A percentile compares a stretch with the other conserved stretches of the same genome.
phyloP scores from a whole-genome alignment of 1,139 yeast species.

The Scheffersomyces quercinus region DNA sequence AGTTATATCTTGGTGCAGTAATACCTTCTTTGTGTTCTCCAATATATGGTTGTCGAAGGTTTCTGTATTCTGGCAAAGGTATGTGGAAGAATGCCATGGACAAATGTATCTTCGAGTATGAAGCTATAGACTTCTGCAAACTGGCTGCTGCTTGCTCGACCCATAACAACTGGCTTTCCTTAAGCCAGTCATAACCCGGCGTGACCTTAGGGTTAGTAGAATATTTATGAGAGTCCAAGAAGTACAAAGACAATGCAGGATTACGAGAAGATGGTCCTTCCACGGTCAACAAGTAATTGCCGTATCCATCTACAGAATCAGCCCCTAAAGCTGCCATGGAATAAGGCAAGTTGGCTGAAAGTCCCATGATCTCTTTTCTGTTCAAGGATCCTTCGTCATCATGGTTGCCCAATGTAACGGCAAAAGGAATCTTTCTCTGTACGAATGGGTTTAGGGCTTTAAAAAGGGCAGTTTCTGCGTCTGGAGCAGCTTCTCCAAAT shows the following conservation, averaged over 20 bases:
- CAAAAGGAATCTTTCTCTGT: slow-evolving; percentile 69
- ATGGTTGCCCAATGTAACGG: slow-evolving; percentile 79
- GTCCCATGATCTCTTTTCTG: slow-evolving; percentile 60
- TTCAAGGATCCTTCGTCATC: slow-evolving; percentile 76
- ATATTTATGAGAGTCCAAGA: slow-evolving; percentile 80
- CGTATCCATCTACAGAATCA: slow-evolving; percentile 67
- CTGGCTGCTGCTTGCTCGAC: slow-evolving; percentile 43
- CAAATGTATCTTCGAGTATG: slow-evolving; percentile 46
- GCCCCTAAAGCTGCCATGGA: slow-evolving; percentile 67
- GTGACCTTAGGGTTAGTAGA: slow-evolving; percentile 61
- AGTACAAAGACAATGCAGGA: slow-evolving; percentile 62
- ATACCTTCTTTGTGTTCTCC: slow-evolving; percentile 72
- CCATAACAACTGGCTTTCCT: slow-evolving; percentile 68
- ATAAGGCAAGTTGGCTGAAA: slow-evolving; percentile 62
- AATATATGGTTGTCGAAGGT: slow-evolving; percentile 42
- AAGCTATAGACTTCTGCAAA: slow-evolving; percentile 28
- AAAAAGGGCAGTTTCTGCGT: slow-evolving; percentile 72
- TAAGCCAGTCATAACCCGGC: slow-evolving; percentile 87
- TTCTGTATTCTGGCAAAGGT: slow-evolving; percentile 80
- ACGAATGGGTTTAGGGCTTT: slow-evolving; percentile 79
- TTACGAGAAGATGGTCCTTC: slow-evolving; percentile 38
- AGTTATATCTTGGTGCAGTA: slow-evolving; percentile 73
- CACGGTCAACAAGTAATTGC: slow-evolving; percentile 67
- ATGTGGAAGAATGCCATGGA: slow-evolving; percentile 94
- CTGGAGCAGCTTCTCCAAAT: slow-evolving; percentile 69